Percentiles rank a stretch among this genome's conserved stretches.
Conservation (phyloP, 495 filamentous ascomycete species). For the Aspergillus haitiensis region DNA sequence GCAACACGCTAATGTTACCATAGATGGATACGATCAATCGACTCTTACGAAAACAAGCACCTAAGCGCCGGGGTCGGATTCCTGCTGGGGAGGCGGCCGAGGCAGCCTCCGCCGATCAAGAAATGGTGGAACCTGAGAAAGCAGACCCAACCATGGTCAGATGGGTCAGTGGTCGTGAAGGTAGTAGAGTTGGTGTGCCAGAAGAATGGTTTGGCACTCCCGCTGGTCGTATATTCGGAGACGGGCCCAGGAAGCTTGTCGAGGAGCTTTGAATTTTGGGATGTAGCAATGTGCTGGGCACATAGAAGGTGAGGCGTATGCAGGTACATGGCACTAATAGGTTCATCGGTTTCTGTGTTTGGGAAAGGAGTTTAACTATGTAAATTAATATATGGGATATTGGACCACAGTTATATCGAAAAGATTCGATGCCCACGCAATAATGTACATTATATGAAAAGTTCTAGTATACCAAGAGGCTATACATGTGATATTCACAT, state of each 20-base stretch:
- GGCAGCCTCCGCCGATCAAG: constrained; percentile 54
- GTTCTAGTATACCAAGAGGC: no score
- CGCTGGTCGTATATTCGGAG: constrained; percentile 62
- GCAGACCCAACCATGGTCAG: constrained; percentile 70
- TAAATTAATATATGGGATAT: constrained; percentile 2
- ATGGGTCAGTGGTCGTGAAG: constrained; percentile 72
- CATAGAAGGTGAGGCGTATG: constrained; percentile 32
- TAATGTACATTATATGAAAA: constrained; percentile 12
- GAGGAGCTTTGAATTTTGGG: constrained; percentile 41
- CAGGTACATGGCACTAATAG: constrained; percentile 2
- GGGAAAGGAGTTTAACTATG: constrained; percentile 12
- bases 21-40: constrained; percentile 98
- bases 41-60: constrained; percentile 90
- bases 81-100: constrained; percentile 50
- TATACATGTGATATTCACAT: no score
- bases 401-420: neutral
- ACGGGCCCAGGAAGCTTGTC: constrained; percentile 42
- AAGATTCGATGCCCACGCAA: neutral
- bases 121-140: constrained; percentile 54
- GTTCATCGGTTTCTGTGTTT: constrained; percentile 9
- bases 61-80: constrained; percentile 67
- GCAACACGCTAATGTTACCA: constrained; percentile 14
- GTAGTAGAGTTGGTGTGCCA: constrained; percentile 71
- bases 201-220: constrained; percentile 76
- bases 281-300: constrained; percentile 7